phyloP scores from a whole-genome alignment of 306 rosid genomes.

The Vigna nakashimae region DNA sequence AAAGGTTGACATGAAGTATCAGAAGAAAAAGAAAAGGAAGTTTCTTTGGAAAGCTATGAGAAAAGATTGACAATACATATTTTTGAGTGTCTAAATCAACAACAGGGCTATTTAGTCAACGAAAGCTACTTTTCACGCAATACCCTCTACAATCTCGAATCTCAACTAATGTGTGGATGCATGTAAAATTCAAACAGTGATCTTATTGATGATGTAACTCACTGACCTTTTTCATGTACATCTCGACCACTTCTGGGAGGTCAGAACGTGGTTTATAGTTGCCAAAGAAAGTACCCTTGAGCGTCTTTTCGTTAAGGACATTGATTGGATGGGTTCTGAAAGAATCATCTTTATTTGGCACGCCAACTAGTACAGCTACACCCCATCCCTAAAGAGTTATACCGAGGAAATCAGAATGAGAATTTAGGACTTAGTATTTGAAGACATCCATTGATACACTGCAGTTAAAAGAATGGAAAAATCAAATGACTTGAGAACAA shows the following conservation, averaged over 20 bases:
- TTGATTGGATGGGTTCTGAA: constrained; percentile 41
- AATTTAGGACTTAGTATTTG: background rate
- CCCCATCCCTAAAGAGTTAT: constrained; percentile 35
- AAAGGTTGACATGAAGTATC: constrained; percentile 25
- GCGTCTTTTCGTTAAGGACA: constrained; percentile 33
- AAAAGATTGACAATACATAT: background rate
- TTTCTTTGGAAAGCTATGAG: background rate
- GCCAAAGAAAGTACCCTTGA: constrained; percentile 44
- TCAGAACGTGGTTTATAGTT: constrained; percentile 44
- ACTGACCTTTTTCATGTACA: constrained; percentile 43
- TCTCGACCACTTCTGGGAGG: constrained; percentile 43
- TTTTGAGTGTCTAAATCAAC: background rate
- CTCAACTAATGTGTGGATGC: constrained; percentile 27
- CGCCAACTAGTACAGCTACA: constrained; percentile 44
- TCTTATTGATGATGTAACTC: background rate
- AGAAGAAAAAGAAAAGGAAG: background rate
- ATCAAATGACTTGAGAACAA: background rate
- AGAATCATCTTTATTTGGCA: constrained; percentile 42
- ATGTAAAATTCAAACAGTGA: background rate
- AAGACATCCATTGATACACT: constrained; percentile 6
- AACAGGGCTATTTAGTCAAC: background rate
- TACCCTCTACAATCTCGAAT: background rate
- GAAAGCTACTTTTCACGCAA: background rate
- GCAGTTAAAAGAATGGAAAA: constrained; percentile 9
- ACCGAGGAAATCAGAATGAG: background rate